A percentile compares a stretch with the other conserved stretches of the same genome.
Evolutionary conservation across 441 rosid species (phyloP).

Genomic region (Lepidium campestre): DNA sequence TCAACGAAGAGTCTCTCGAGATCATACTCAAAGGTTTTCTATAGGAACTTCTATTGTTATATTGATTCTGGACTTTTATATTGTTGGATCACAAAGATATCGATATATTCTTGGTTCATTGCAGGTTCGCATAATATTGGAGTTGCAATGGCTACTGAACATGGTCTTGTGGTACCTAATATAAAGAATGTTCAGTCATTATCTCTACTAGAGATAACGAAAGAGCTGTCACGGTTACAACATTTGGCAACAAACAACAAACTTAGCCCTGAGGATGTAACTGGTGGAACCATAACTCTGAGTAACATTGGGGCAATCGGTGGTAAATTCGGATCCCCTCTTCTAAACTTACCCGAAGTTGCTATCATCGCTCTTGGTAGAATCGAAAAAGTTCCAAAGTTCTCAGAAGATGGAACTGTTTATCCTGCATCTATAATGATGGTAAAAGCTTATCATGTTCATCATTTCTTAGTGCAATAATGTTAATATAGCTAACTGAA

Average conservation of each 20-base stretch:
- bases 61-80: background rate
- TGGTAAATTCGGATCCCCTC: slow-evolving; percentile 83
- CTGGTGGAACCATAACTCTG: slow-evolving; percentile 84
- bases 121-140: slow-evolving; percentile 91
- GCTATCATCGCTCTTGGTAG: slow-evolving; percentile 83
- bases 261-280: slow-evolving; percentile 66
- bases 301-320: slow-evolving; percentile 95
- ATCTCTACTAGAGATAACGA: slow-evolving; percentile 78
- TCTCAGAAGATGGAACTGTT: slow-evolving; percentile 53
- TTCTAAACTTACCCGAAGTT: slow-evolving; percentile 87
- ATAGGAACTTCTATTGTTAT: background rate
- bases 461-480: background rate
- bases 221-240: slow-evolving; percentile 72
- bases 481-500: slow-evolving; percentile 72
- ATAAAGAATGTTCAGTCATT: slow-evolving; percentile 83
- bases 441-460: slow-evolving; percentile 29
- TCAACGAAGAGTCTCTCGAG: slow-evolving; percentile 73
- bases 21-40: slow-evolving; percentile 66
- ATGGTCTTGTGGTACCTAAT: slow-evolving; percentile 86
- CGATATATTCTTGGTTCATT: background rate
- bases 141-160: slow-evolving; percentile 90
- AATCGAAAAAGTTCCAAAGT: slow-evolving; percentile 72
- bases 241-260: slow-evolving; percentile 58
- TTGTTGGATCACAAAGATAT: background rate
- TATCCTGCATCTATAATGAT: slow-evolving; percentile 71